Conservation (phyloP, 1,284 basidiomycete genomes). For the Trametes polyzona region DNA sequence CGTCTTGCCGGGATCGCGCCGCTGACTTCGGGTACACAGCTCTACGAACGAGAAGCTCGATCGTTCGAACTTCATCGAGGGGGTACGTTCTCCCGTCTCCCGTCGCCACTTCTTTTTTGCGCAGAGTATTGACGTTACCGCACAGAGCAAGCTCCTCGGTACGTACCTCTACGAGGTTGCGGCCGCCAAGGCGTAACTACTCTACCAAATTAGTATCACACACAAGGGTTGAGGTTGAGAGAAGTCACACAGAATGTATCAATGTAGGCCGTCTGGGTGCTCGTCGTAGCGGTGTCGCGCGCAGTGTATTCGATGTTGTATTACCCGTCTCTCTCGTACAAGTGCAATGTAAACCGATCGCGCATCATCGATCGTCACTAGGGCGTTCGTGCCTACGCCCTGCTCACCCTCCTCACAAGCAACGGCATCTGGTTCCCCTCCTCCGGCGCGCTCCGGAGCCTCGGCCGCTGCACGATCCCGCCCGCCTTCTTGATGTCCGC, state of each 20-base stretch:
- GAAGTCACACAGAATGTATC: not conserved
- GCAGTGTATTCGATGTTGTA: not conserved
- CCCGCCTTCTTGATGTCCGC: slow-evolving; percentile 25
- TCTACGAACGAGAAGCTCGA: slow-evolving; percentile 98
- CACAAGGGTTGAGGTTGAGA: not conserved
- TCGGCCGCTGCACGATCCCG: slow-evolving; percentile 24
- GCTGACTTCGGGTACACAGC: slow-evolving; percentile 42
- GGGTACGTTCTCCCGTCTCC: too few relatives aligned
- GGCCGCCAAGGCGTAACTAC: slow-evolving; percentile 28
- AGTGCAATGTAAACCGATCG: not conserved
- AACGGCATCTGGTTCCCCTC: slow-evolving; percentile 26
- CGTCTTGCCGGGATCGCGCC: not conserved
- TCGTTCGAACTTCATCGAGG: slow-evolving; percentile 90
- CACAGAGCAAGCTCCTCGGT: slow-evolving; percentile 76
- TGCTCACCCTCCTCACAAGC: slow-evolving; percentile 12
- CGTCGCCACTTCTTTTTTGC: too few relatives aligned
- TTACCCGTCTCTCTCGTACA: not conserved
- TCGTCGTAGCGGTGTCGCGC: not conserved
- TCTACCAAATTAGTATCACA: too few relatives aligned
- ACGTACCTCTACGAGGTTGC: slow-evolving; percentile 85
- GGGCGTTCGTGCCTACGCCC: not conserved
- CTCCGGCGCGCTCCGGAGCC: not conserved
- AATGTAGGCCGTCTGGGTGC: not conserved
- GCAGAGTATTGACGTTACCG: not conserved
- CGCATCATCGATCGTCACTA: not conserved